A percentile compares a stretch with the other conserved stretches of the same genome.
These are phyloP conservation scores for Naegleria gruberi DNA, from an alignment of 208 protist genomes.

Conservation along the genomic window DNA sequence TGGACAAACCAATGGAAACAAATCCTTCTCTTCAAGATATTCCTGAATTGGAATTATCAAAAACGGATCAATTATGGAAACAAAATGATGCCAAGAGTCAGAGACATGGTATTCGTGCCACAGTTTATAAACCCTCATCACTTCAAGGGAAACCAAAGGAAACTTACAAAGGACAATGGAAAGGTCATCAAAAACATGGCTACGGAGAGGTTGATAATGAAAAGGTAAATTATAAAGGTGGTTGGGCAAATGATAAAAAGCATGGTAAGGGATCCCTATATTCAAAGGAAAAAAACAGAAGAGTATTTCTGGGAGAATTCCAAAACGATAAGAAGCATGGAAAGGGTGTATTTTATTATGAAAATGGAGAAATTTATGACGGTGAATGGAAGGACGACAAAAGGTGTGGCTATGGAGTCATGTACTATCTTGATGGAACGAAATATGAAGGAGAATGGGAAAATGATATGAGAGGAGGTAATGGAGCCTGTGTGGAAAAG, in stretches of 20 bases:
- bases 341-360: background rate
- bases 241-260: conserved; percentile 57
- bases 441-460: conserved; percentile 54
- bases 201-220: background rate
- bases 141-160: background rate
- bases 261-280: conserved; percentile 42
- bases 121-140: background rate
- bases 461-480: conserved; percentile 56
- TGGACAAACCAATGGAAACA: background rate
- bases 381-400: conserved; percentile 19
- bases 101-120: background rate
- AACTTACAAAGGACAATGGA: conserved; percentile 58
- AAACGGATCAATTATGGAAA: background rate
- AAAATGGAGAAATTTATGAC: conserved; percentile 25
- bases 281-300: background rate
- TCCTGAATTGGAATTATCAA: background rate
- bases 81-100: conserved; percentile 2
- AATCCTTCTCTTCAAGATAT: background rate
- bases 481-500: background rate
- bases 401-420: background rate
- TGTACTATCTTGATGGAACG: conserved; percentile 7
- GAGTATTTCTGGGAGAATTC: background rate
- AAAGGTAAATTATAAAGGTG: conserved; percentile 40
- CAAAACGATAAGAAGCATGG: conserved; percentile 16
- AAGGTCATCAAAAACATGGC: conserved; percentile 56